Evolutionary conservation across 2,329 filamentous ascomycete genomes (phyloP), one percentile per base, ranked within the genome.

Genomic region (Talaromyces islandicus): DNA sequence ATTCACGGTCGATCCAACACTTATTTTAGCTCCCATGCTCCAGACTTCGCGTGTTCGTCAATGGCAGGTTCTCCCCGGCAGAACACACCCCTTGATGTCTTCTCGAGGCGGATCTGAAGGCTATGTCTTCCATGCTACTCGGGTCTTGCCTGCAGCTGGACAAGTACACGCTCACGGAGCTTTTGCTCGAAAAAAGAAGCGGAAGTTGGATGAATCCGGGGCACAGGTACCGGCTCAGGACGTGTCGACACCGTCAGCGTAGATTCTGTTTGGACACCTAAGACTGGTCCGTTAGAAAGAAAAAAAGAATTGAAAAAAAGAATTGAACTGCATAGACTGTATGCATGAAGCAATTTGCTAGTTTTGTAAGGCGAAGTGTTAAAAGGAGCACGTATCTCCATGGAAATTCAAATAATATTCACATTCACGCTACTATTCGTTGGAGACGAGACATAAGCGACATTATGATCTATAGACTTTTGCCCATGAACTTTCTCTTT

Each of bases 401-500:
- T 12, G 25, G 35, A 58, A 58, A 32, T n/a, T 25, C 29, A 32
- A 54, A 43, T 35, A 32, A 58, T 14, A 59, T 55, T 62, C 57
- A 57, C 57, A 62, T 59, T 57, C 41, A 57, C 24, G 54, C 54
- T 57, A 51, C 55, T 43, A 56, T 32, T 48, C 54, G 41, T 56
- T 32, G 35, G 12, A 27, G 25, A 56, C 41, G 41, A 57, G 55
- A 51, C 55, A 54, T 54, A 35, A 58, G 27, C 48, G 27, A 58
- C 51, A 54, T 55, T 35, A 50, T 55, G 46, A 71, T 69, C 66
- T 81, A 92, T 78, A 94, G 80, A 67, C 85, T 85, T 86, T 97
- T 97, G 75, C 92, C 92, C 94, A 99, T 97, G 74, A 99, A 99
- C 86, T 97, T 97, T 79, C 94, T 88, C 87, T 97, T 97, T 58